Conservation (phyloP, 2,329 filamentous ascomycete species). For the Fusarium caatingaense region DNA sequence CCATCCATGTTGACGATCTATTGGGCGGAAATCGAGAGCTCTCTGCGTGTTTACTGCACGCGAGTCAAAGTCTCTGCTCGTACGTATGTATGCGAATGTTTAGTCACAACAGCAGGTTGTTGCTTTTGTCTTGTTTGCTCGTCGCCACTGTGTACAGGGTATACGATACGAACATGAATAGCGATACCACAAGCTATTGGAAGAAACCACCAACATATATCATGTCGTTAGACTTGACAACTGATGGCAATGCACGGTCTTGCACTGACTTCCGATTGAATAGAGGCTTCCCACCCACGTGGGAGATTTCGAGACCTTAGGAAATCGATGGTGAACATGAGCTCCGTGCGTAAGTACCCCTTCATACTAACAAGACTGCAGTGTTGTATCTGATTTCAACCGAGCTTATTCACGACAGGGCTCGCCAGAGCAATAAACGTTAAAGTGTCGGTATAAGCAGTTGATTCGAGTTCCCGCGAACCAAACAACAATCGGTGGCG, state of each 20-base stretch:
- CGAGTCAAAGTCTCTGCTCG: conserved; percentile 23
- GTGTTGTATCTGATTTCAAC: background rate
- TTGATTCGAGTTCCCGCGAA: background rate
- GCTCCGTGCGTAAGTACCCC: conserved; percentile 20
- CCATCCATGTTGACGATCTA: conserved; percentile 45
- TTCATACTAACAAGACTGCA: background rate
- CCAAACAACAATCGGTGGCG: background rate
- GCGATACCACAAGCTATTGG: background rate
- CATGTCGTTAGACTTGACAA: no score
- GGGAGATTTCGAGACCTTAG: conserved; percentile 29
- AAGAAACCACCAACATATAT: background rate
- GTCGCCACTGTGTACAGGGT: background rate
- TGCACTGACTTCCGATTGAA: conserved; percentile 25
- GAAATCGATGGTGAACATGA: background rate
- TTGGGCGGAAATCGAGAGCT: conserved; percentile 27
- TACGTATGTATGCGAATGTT: conserved; percentile 2
- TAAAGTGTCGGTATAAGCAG: background rate
- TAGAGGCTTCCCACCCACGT: conserved; percentile 24
- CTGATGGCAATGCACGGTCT: conserved; percentile 29
- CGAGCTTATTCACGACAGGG: background rate
- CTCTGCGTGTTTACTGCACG: conserved; percentile 18
- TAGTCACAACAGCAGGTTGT: background rate
- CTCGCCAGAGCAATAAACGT: background rate
- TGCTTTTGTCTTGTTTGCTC: conserved; percentile 13
- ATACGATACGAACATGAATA: background rate